These are phyloP conservation scores for Leishmania braziliensis DNA, from an alignment of 208 protist species.

Conservation along the genomic window DNA sequence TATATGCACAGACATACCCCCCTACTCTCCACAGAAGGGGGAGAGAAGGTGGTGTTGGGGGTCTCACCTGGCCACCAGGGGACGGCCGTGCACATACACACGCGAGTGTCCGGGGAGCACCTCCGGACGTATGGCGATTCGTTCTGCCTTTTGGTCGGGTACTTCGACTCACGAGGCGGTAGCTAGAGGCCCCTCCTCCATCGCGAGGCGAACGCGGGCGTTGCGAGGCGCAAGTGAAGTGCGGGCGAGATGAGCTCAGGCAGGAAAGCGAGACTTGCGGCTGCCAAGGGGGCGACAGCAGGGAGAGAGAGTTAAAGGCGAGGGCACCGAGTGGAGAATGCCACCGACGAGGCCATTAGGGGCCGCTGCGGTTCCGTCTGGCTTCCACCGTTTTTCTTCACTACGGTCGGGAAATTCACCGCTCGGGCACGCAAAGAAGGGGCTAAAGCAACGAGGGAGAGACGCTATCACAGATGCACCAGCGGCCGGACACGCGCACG, in stretches of 20 bases:
- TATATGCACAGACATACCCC: too few species aligned
- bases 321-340: neutral
- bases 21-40: neutral
- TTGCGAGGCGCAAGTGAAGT: neutral
- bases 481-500: neutral
- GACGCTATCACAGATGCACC: neutral
- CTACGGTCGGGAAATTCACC: neutral
- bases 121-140: too few species aligned
- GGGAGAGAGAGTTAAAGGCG: neutral
- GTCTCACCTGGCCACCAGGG: neutral
- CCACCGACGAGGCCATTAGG: neutral
- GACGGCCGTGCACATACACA: too few species aligned
- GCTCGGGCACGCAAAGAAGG: neutral
- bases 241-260: neutral
- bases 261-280: neutral
- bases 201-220: too few species aligned
- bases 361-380: neutral
- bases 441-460: too few species aligned
- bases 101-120: too few species aligned
- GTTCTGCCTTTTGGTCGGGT: too few species aligned
- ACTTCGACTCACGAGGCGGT: too few species aligned
- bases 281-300: neutral
- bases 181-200: too few species aligned
- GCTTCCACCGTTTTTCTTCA: neutral
- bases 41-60: neutral